These are phyloP conservation scores for Pyricularia pennisetigena DNA, from an alignment of 2,329 filamentous ascomycete genomes.

Conservation along the genomic window DNA sequence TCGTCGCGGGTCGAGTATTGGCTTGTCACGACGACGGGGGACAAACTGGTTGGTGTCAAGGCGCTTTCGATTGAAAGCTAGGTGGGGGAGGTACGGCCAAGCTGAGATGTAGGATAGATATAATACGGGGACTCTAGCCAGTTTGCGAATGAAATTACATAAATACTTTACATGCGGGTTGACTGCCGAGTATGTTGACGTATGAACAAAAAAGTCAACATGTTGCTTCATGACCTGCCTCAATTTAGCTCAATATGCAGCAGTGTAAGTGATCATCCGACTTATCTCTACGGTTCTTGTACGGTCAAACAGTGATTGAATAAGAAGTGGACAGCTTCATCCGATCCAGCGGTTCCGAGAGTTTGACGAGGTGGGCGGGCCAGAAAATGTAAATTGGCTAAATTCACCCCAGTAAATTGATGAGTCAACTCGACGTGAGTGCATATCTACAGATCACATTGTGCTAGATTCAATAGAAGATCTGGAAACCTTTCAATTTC, in stretches of 20 bases:
- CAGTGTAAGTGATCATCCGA: too few species aligned
- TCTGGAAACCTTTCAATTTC: not conserved
- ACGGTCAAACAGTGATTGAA: too few species aligned
- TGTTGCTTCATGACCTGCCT: too few species aligned
- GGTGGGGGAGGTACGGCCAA: too few species aligned
- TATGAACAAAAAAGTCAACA: too few species aligned
- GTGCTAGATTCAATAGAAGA: not conserved
- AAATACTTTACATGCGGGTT: too few species aligned
- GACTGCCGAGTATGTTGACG: too few species aligned
- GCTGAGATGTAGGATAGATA: not conserved
- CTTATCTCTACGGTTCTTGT: too few species aligned
- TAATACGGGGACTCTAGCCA: not conserved
- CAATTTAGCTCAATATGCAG: too few species aligned
- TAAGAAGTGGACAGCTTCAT: not conserved
- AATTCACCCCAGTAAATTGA: not conserved
- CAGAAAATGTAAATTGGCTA: not conserved
- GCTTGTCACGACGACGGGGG: constrained; percentile 55
- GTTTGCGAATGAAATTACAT: not conserved
- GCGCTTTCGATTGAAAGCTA: constrained; percentile 67
- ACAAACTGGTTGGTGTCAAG: constrained; percentile 64
- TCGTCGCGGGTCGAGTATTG: constrained; percentile 67
- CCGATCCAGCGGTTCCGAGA: not conserved
- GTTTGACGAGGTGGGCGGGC: not conserved
- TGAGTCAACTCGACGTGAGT: not conserved
- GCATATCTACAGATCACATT: not conserved